phyloP scores from a whole-genome alignment of 805 yeast genomes.

The Candida ponderosae region DNA sequence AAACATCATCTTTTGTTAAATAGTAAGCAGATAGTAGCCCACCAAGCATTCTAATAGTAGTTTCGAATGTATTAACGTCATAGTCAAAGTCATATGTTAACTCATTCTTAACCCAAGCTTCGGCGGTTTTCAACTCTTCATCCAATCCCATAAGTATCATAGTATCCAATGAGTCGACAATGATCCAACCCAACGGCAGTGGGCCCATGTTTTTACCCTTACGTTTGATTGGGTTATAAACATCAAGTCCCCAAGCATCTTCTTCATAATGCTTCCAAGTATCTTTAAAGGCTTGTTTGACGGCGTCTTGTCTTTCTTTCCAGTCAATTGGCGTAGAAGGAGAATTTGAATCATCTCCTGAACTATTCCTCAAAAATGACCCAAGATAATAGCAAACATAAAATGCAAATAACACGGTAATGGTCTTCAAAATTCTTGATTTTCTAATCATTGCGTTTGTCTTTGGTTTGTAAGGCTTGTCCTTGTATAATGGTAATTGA shows the following conservation, averaged over 20 bases:
- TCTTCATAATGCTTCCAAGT: constrained; percentile 72
- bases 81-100: constrained; percentile 66
- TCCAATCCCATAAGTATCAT: constrained; percentile 59
- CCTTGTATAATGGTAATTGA: constrained; percentile 41
- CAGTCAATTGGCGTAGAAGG: constrained; percentile 24
- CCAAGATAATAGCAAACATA: constrained; percentile 31
- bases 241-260: constrained; percentile 82
- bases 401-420: constrained; percentile 30
- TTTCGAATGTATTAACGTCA: constrained; percentile 79
- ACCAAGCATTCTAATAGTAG: constrained; percentile 92
- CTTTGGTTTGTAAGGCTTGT: constrained; percentile 31
- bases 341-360: constrained; percentile 3
- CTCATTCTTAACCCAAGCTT: constrained; percentile 66
- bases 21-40: constrained; percentile 83
- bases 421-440: constrained; percentile 35
- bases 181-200: constrained; percentile 85
- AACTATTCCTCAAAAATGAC: constrained; percentile 12
- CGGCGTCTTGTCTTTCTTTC: constrained; percentile 45
- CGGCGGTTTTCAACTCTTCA: constrained; percentile 56
- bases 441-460: constrained; percentile 11
- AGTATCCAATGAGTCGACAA: constrained; percentile 83
- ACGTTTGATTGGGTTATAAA: constrained; percentile 61
- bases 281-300: constrained; percentile 59
- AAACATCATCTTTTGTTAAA: constrained; percentile 59
- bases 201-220: constrained; percentile 69